Percentiles rank a stretch among this genome's conserved stretches.
phyloP scores from a whole-genome alignment of 2,329 filamentous ascomycete species.

The Alternaria arbusti region DNA sequence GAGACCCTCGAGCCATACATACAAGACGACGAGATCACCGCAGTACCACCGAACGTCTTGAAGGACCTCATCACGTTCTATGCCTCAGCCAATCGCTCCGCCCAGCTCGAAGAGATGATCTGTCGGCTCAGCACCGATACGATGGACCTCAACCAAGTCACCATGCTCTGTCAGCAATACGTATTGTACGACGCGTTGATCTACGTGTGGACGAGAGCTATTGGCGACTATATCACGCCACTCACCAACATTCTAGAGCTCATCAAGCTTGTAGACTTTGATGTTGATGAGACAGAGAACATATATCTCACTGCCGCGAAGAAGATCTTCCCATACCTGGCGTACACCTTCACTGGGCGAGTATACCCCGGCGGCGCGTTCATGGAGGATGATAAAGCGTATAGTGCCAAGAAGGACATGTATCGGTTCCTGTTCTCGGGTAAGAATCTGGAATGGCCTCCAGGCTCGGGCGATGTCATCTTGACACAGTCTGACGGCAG shows the following conservation, averaged over 20 bases:
- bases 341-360: slow-evolving; percentile 86
- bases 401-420: slow-evolving; percentile 81
- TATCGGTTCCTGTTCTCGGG: slow-evolving; percentile 96
- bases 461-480: slow-evolving; percentile 65
- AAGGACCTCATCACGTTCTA: slow-evolving; percentile 87
- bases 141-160: slow-evolving; percentile 93
- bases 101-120: slow-evolving; percentile 88
- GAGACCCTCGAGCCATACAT: slow-evolving; percentile 90
- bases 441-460: slow-evolving; percentile 76
- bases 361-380: slow-evolving; percentile 85
- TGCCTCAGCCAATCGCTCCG: slow-evolving; percentile 75
- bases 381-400: slow-evolving; percentile 75
- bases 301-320: slow-evolving; percentile 73
- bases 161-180: slow-evolving; percentile 87
- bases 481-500: slow-evolving; percentile 62
- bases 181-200: slow-evolving; percentile 93
- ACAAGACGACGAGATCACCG: slow-evolving; percentile 74
- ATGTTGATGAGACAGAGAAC: slow-evolving; percentile 65
- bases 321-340: slow-evolving; percentile 94
- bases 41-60: slow-evolving; percentile 80
- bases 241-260: slow-evolving; percentile 81
- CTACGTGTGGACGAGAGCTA: slow-evolving; percentile 94
- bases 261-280: slow-evolving; percentile 61
- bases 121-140: slow-evolving; percentile 90
- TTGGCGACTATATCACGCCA: slow-evolving; percentile 89